phyloP scores from a whole-genome alignment of 352 stramenopile genomes.

The Pythium diclinum region DNA sequence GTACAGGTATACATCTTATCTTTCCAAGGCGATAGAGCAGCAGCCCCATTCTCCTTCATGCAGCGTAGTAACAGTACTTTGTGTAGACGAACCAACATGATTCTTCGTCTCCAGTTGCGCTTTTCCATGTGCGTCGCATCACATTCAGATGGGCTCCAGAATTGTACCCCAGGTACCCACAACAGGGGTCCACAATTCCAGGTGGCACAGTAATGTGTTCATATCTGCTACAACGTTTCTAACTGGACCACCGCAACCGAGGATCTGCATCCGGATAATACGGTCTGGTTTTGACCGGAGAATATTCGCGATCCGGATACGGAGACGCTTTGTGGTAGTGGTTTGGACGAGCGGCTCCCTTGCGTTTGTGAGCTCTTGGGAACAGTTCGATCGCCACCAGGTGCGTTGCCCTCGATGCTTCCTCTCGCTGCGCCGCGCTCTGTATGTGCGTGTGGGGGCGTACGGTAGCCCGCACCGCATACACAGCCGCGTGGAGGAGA shows the following conservation, averaged over 20 bases:
- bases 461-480: not conserved
- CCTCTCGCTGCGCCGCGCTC: constrained; percentile 1
- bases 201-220: constrained; percentile 4
- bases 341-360: constrained; percentile 25
- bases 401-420: constrained; percentile 12
- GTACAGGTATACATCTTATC: not conserved
- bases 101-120: constrained; percentile 1
- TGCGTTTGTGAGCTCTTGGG: constrained; percentile 22
- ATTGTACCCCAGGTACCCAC: not conserved
- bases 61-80: constrained; percentile 3
- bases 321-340: constrained; percentile 32
- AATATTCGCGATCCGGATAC: constrained; percentile 27
- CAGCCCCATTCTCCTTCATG: constrained; percentile 2
- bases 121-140: constrained; percentile 1
- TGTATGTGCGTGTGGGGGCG: not conserved
- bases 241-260: constrained; percentile 30
- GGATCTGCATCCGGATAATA: constrained; percentile 29
- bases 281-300: not conserved
- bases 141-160: not conserved
- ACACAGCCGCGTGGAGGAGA: not conserved
- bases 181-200: not conserved
- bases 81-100: constrained; percentile 9
- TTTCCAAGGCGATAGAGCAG: constrained; percentile 2
- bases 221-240: constrained; percentile 14
- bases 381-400: constrained; percentile 35